phyloP scores from a whole-genome alignment of 1,139 yeast genomes.

The Suhomyces panamericanus region DNA sequence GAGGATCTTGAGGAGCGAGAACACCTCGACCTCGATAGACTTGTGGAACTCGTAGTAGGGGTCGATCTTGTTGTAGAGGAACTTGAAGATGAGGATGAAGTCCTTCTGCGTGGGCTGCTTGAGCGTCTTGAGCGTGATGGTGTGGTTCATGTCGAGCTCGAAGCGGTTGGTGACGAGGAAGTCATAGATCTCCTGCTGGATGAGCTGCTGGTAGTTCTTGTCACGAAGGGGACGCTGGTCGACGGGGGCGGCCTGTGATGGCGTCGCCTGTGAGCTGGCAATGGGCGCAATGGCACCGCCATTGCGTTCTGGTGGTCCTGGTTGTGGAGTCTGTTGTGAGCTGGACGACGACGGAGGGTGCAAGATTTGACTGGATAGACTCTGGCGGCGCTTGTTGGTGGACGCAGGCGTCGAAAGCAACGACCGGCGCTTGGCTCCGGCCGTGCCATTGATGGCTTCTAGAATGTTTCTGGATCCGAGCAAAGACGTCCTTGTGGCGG shows the following conservation, averaged over 20 bases:
- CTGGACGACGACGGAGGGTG: slow-evolving; percentile 12
- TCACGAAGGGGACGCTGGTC: slow-evolving; percentile 85
- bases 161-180: slow-evolving; percentile 64
- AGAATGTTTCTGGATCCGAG: slow-evolving; percentile 20
- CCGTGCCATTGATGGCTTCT: slow-evolving; percentile 12
- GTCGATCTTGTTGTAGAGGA: slow-evolving; percentile 73
- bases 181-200: slow-evolving; percentile 67
- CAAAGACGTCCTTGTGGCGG: slow-evolving; percentile 37
- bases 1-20: slow-evolving; percentile 59
- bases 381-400: slow-evolving; percentile 35
- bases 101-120: slow-evolving; percentile 86
- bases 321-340: slow-evolving; percentile 21
- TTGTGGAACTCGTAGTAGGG: slow-evolving; percentile 73
- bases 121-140: slow-evolving; percentile 64
- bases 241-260: slow-evolving; percentile 10
- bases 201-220: slow-evolving; percentile 59
- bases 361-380: slow-evolving; percentile 15
- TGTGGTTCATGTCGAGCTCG: slow-evolving; percentile 72
- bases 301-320: slow-evolving; percentile 5
- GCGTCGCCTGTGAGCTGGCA: slow-evolving; percentile 7
- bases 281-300: slow-evolving; percentile 10
- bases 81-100: slow-evolving; percentile 75
- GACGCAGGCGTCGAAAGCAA: slow-evolving; percentile 44
- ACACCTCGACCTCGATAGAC: slow-evolving; percentile 75
- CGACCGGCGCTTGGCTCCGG: slow-evolving; percentile 33